Base-by-base conservation (phyloP, 2,329 filamentous ascomycete species). In the Diaporthe amygdali region DNA sequence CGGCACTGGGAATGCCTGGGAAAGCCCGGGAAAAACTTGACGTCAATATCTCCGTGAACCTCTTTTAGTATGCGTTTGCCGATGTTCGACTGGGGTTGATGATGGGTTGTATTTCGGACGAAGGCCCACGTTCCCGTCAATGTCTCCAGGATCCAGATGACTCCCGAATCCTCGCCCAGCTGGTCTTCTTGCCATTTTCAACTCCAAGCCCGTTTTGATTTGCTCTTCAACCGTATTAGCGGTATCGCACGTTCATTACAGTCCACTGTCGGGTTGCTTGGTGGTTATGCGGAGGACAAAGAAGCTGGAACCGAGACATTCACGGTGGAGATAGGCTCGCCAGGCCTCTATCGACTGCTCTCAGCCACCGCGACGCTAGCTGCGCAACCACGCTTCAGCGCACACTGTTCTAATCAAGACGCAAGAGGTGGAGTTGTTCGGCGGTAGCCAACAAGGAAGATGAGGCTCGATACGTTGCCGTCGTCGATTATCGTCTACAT, bases 111-210 rank as follows among this genome's bases (percentile, higher is more conserved):
- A 44, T 66, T 69, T 69, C 27, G 59, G 46, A 46, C 14, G 30
- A 47, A 30, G 44, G 55, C 56, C 68, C 68, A 52, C 56, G 27
- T 51, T 69, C 39, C 47, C n/a, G 27, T 54, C 68, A 54, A 41
- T n/a, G 47, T 69, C 55, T 44, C 59, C 30, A 44, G 47, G 46
- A 46, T 51, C 55, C 68, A 66, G 68, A 54, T 69, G 68, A 64
- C 55, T 64, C 34, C 68, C 22, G 47, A 44, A 37, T 37, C 41
- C 59, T 64, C 59, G 59, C 37, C n/a, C 47, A 66, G 34, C 39
- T 69, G 47, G 25, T 66, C 39, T 47, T 64, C 44, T 51, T 61
- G 37, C 37, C 32, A 30, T 37, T 47, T 68, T 68, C 51, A 56
- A 46, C 54, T 49, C 54, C 30, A 56, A 68, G 59, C 44, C 59